These are phyloP conservation scores for Phytophthora cactorum DNA, from an alignment of 352 stramenopile genomes.

Conservation along the genomic window DNA sequence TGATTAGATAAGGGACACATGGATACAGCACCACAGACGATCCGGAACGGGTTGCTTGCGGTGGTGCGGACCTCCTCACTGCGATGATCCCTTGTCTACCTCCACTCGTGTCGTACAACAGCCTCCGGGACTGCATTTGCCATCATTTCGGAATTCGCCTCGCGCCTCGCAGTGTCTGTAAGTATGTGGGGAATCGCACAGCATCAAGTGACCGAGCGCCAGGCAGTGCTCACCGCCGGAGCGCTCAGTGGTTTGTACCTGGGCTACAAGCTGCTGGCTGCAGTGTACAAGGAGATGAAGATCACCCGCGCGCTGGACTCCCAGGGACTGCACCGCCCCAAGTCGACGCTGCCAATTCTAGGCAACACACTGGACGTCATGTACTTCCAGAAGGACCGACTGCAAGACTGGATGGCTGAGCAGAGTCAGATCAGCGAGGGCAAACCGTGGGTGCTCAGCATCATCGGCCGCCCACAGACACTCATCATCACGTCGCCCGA, in stretches of 20 bases:
- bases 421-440: slow-evolving; percentile 45
- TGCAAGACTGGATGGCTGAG: slow-evolving; percentile 71
- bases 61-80: background rate
- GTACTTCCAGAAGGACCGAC: slow-evolving; percentile 43
- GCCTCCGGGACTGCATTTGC: background rate
- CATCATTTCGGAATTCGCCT: slow-evolving; percentile 26
- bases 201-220: slow-evolving; percentile 36
- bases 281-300: slow-evolving; percentile 39
- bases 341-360: slow-evolving; percentile 47
- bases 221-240: slow-evolving; percentile 25
- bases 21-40: slow-evolving; percentile 8
- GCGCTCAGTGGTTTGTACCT: slow-evolving; percentile 30
- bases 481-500: slow-evolving; percentile 50
- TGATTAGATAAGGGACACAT: slow-evolving; percentile 8
- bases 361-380: slow-evolving; percentile 51
- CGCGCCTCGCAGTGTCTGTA: slow-evolving; percentile 3
- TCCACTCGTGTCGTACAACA: background rate
- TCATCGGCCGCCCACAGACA: slow-evolving; percentile 45
- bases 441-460: slow-evolving; percentile 55
- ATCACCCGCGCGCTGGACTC: slow-evolving; percentile 36
- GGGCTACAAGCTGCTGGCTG: slow-evolving; percentile 33
- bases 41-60: slow-evolving; percentile 1
- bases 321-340: slow-evolving; percentile 36
- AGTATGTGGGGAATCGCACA: slow-evolving; percentile 38
- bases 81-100: background rate